Percentiles rank a stretch among this genome's conserved stretches.
phyloP scores from a whole-genome alignment of 176 grass and related monocot species.

The Puccinellia tenuiflora region DNA sequence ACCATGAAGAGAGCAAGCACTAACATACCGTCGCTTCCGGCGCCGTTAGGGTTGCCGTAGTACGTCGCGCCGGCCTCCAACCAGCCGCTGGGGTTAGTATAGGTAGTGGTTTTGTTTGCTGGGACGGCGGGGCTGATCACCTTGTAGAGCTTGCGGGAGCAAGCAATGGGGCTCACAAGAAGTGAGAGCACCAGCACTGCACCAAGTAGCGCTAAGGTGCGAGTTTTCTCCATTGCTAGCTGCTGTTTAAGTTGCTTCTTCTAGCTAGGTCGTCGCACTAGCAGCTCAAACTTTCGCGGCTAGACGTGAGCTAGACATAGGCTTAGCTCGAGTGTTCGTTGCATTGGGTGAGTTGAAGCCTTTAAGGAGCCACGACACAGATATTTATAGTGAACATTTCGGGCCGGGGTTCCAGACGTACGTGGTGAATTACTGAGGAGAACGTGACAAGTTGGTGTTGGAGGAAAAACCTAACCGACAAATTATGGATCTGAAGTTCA shows the following conservation, averaged over 20 bases:
- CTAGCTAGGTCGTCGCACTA: background rate
- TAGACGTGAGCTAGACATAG: too few relatives aligned
- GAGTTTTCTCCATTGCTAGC: slow-evolving; percentile 35
- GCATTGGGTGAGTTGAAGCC: slow-evolving; percentile 37
- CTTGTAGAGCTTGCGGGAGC: slow-evolving; percentile 34
- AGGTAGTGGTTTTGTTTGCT: background rate
- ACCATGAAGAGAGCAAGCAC: background rate
- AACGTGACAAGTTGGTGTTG: slow-evolving; percentile 42
- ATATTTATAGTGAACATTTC: slow-evolving; percentile 33
- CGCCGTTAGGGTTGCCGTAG: slow-evolving; percentile 64
- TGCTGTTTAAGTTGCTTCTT: background rate
- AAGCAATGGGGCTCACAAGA: slow-evolving; percentile 44
- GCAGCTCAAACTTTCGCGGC: background rate
- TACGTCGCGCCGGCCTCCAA: slow-evolving; percentile 61
- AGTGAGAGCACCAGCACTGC: slow-evolving; percentile 27
- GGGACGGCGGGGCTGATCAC: background rate
- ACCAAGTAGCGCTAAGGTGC: slow-evolving; percentile 16
- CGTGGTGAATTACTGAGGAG: slow-evolving; percentile 28
- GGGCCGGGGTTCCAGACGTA: background rate
- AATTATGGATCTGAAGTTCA: background rate
- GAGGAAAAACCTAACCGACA: background rate
- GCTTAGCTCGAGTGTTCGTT: slow-evolving; percentile 23
- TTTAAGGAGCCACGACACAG: background rate
- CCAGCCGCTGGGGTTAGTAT: slow-evolving; percentile 32
- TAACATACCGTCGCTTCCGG: slow-evolving; percentile 52